phyloP scores from a whole-genome alignment of 106 monocot species.

The Triglochin maritima region DNA sequence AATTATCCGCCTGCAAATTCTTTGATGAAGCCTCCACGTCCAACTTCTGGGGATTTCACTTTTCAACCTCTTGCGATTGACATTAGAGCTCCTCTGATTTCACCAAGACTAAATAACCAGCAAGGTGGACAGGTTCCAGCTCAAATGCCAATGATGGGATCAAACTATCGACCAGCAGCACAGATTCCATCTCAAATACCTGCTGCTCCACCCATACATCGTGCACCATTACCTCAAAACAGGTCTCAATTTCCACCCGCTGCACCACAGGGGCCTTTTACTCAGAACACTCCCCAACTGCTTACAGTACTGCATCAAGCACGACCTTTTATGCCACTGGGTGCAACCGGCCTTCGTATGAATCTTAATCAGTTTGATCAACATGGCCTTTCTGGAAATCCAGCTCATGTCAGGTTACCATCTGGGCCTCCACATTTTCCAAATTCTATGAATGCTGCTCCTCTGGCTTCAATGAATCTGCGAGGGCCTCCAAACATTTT shows the following conservation, averaged over 20 bases:
- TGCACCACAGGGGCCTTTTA: slow-evolving; percentile 5
- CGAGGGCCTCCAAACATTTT: slow-evolving; percentile 17
- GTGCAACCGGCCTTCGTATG: slow-evolving; percentile 7
- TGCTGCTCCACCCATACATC: not conserved
- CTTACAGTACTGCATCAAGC: not conserved
- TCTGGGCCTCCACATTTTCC: slow-evolving; percentile 20
- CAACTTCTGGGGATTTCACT: slow-evolving; percentile 57
- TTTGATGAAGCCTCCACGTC: slow-evolving; percentile 32
- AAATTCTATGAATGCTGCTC: slow-evolving; percentile 6
- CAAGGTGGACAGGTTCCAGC: not conserved
- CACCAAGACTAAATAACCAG: slow-evolving; percentile 11
- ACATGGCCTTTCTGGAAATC: not conserved
- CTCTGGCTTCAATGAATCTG: slow-evolving; percentile 4
- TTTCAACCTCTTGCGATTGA: slow-evolving; percentile 52
- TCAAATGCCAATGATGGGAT: not conserved
- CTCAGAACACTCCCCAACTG: slow-evolving; percentile 3
- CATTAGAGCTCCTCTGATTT: slow-evolving; percentile 13
- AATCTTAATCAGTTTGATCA: slow-evolving; percentile 1
- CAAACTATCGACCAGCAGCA: no score
- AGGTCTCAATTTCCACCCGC: not conserved
- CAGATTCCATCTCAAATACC: no score
- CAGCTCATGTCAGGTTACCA: not conserved
- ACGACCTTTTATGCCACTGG: slow-evolving; percentile 28
- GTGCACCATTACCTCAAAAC: slow-evolving; percentile 17
- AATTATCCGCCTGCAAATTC: slow-evolving; percentile 3